Evolutionary conservation across 305 asterid species (phyloP).

Genomic region (Andrographis paniculata): DNA sequence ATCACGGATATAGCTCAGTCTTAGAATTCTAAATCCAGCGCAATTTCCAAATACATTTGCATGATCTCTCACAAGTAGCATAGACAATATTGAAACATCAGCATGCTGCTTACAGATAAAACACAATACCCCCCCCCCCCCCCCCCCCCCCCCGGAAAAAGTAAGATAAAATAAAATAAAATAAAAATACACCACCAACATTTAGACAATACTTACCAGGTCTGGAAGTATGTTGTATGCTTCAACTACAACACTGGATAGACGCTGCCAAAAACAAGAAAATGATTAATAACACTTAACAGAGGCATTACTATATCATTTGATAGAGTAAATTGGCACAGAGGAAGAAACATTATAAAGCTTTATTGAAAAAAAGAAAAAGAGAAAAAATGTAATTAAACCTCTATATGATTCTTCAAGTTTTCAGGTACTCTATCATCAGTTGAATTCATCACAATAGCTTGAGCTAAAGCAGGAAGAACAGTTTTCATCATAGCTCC

Average conservation of each 20-base stretch:
- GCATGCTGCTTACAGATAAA: background rate
- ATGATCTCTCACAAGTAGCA: slow-evolving; percentile 6
- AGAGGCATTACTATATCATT: slow-evolving; percentile 13
- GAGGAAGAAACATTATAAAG: no score
- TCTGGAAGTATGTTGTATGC: slow-evolving; percentile 80
- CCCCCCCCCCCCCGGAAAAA: no score
- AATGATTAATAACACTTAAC: slow-evolving; percentile 8
- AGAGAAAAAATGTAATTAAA: slow-evolving; percentile 21
- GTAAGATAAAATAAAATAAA: slow-evolving; percentile 8
- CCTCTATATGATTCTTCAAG: slow-evolving; percentile 69
- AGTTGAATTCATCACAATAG: slow-evolving; percentile 51
- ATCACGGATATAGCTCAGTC: slow-evolving; percentile 9
- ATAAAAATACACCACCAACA: slow-evolving; percentile 13
- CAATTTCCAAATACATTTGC: background rate
- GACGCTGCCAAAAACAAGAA: slow-evolving; percentile 31
- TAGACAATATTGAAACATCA: slow-evolving; percentile 7
- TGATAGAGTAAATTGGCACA: no score
- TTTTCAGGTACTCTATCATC: slow-evolving; percentile 34
- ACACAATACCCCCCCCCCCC: no score
- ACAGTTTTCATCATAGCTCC: slow-evolving; percentile 93
- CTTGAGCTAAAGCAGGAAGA: slow-evolving; percentile 94
- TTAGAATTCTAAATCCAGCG: background rate
- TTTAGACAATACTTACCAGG: slow-evolving; percentile 42
- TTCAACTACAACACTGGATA: slow-evolving; percentile 69
- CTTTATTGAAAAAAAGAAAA: slow-evolving; percentile 4